Evolutionary conservation across 73 alveolate genomes (phyloP), one percentile per base, ranked within the genome.

Genomic region (Symbiodinium natans): DNA sequence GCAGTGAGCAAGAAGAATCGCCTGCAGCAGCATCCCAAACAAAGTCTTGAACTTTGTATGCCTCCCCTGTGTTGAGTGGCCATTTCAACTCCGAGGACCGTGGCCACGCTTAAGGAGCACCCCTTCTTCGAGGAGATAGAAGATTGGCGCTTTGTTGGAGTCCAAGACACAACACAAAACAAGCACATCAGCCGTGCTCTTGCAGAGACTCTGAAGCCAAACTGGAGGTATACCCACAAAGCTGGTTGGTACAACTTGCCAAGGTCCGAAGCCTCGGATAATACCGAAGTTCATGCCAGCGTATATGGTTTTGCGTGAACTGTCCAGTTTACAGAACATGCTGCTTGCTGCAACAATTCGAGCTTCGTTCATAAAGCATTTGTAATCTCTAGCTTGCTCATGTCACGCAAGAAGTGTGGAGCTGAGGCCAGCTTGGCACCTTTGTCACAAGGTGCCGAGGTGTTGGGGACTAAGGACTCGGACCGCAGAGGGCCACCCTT

Each of bases 221-320:
- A 4, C 80, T 36, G 27, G n/a, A 90, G 97, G 97, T 90, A 4
- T 90, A 90, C 52, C 97, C 97, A 46, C 97, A 68, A 41, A 90
- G 97, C 97, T 90, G 97, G 97, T 33, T 90, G 46, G 97, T 71
- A 41, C 97, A 90, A 73, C 97, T 41, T 68, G 97, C 80, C 97
- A 90, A 90, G 97, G 97, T 63, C 80, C 33, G 33, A 29, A 9
- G 36, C 80, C 80, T 63, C 80, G 27, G 80, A n/a, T n/a, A 29
- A 52, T 0, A 6, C 71, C 23, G 71, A 4, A 29, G 23, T 29
- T 29, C 71, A 52, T 8, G 71, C 3, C 71, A n/a, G n/a, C n/a
- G n/a, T n/a, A n/a, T n/a, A n/a, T n/a, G n/a, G n/a, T n/a, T n/a
- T n/a, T n/a, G n/a, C n/a, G n/a, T n/a, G n/a, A n/a, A n/a, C n/a